These are phyloP conservation scores for Onygenales sp. DNA, from an alignment of 2,329 filamentous ascomycete species.

Conservation along the genomic window DNA sequence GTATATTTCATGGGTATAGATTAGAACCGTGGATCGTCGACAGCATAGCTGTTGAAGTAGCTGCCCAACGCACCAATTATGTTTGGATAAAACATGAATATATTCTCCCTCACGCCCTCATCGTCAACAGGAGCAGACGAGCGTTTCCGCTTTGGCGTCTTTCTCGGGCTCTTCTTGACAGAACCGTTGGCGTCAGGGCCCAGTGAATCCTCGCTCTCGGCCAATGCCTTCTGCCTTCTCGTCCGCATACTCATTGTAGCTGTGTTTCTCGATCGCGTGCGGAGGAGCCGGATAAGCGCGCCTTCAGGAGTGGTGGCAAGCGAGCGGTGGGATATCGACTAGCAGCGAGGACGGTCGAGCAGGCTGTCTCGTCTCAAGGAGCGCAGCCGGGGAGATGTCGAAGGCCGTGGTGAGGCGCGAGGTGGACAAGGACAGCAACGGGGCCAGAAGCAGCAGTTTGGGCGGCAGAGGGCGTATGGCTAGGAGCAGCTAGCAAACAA, in stretches of 20 bases:
- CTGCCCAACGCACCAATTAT: constrained; percentile 55
- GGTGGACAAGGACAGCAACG: too few relatives aligned
- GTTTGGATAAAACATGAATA: constrained; percentile 74
- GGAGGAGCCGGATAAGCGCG: too few relatives aligned
- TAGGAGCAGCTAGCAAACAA: too few relatives aligned
- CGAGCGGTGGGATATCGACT: too few relatives aligned
- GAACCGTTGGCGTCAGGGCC: constrained; percentile 20
- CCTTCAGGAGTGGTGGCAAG: too few relatives aligned
- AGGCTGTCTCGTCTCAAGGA: too few relatives aligned
- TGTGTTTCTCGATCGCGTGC: neutral
- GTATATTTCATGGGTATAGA: neutral
- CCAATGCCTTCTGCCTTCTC: constrained; percentile 29
- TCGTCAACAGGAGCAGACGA: constrained; percentile 14
- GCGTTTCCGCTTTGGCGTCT: constrained; percentile 20
- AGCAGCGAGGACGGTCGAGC: too few relatives aligned
- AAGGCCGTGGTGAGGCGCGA: too few relatives aligned
- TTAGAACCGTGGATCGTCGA: neutral
- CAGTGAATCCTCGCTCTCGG: constrained; percentile 22
- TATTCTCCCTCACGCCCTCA: constrained; percentile 50
- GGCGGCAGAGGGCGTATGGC: too few relatives aligned
- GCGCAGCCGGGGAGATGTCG: too few relatives aligned
- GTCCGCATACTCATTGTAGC: constrained; percentile 16
- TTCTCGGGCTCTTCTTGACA: constrained; percentile 13
- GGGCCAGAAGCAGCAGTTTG: too few relatives aligned
- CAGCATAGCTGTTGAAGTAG: neutral